These are phyloP conservation scores for Entomortierella lignicola DNA, from an alignment of 192 early-diverging fungal genomes.

Conservation along the genomic window DNA sequence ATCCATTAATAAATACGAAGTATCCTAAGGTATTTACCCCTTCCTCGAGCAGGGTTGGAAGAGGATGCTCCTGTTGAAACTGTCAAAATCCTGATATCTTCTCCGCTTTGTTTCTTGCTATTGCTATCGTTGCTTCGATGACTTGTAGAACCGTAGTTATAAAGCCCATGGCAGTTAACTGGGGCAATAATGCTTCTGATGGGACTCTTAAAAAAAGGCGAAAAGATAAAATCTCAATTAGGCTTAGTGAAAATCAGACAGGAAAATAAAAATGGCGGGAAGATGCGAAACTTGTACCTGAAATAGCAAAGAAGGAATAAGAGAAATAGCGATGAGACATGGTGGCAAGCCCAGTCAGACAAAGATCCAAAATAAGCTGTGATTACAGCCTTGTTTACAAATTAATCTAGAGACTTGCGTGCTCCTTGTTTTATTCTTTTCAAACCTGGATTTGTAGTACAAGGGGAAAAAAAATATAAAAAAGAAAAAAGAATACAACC, in stretches of 20 bases:
- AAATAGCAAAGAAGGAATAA: not conserved
- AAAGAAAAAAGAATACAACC: not conserved
- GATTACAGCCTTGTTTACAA: no score
- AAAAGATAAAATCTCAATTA: not conserved
- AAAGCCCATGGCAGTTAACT: conserved; percentile 28
- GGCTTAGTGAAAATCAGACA: not conserved
- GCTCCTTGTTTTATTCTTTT: no score
- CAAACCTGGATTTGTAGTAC: not conserved
- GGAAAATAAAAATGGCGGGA: conserved; percentile 4
- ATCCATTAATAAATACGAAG: not conserved
- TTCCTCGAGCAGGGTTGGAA: not conserved
- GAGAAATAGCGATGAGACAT: not conserved
- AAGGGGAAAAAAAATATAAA: not conserved
- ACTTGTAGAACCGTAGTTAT: conserved; percentile 32
- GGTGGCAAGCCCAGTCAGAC: not conserved
- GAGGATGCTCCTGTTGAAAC: conserved; percentile 1
- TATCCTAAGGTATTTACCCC: not conserved
- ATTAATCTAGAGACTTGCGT: not conserved
- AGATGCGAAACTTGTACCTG: not conserved
- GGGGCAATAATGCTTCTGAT: not conserved
- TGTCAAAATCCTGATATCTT: not conserved
- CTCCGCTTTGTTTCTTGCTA: not conserved
- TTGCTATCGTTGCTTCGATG: conserved; percentile 6
- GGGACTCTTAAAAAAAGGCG: not conserved
- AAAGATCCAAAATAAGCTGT: not conserved